Conservation (phyloP, 1,139 yeast species). For the Suhomyces atakaporum region DNA sequence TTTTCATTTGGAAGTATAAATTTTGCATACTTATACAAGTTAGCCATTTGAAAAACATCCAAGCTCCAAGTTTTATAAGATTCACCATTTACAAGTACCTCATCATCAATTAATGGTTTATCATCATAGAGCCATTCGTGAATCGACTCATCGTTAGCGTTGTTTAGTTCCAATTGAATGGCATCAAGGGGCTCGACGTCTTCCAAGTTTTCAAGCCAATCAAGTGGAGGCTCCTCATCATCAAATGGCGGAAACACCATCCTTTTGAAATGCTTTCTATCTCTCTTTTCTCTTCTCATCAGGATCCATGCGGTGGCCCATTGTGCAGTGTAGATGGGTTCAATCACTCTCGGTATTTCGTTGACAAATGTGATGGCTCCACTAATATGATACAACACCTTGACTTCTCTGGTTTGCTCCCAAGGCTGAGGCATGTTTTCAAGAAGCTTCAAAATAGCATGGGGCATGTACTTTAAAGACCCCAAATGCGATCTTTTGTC, state of each 20-base stretch:
- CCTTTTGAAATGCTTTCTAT: constrained; percentile 84
- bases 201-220: constrained; percentile 78
- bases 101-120: constrained; percentile 67
- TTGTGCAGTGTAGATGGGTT: constrained; percentile 88
- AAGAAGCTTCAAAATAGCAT: constrained; percentile 81
- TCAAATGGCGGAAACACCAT: constrained; percentile 96
- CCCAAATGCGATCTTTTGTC: constrained; percentile 90
- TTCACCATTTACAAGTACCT: constrained; percentile 62
- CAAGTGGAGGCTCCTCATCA: constrained; percentile 93
- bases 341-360: constrained; percentile 88
- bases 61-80: constrained; percentile 77
- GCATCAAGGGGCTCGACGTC: constrained; percentile 72
- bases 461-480: constrained; percentile 93
- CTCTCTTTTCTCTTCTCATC: constrained; percentile 94
- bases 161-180: constrained; percentile 63
- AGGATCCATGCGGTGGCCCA: constrained; percentile 94
- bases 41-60: constrained; percentile 61
- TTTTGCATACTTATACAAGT: constrained; percentile 62
- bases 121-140: constrained; percentile 81
- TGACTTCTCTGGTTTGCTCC: constrained; percentile 86
- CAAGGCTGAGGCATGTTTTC: constrained; percentile 99
- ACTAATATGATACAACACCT: constrained; percentile 82
- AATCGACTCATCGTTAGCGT: constrained; percentile 57
- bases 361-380: constrained; percentile 97
- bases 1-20: constrained; percentile 64